Percentiles rank a stretch among this genome's conserved stretches.
phyloP scores from a whole-genome alignment of 2,329 filamentous ascomycete species.

The Nigrospora oryzae region DNA sequence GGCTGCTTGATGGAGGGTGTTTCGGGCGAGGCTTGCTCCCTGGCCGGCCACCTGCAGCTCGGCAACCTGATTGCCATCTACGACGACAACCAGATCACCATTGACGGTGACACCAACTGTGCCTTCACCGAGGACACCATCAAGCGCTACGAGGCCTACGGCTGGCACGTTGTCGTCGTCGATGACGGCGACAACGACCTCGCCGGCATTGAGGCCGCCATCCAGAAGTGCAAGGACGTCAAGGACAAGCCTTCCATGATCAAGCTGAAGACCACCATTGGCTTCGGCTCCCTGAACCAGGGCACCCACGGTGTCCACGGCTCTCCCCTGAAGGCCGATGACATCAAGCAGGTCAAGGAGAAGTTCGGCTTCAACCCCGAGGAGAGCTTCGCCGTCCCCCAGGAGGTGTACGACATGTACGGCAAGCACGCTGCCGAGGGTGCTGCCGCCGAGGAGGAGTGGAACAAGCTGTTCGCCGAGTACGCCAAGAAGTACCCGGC shows the following conservation, averaged over 20 bases:
- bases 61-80: conserved; percentile 96
- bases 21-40: conserved; percentile 82
- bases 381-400: conserved; percentile 85
- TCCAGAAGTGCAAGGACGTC: conserved; percentile 75
- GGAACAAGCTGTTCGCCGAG: conserved; percentile 87
- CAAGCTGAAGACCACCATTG: conserved; percentile 95
- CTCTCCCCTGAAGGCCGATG: conserved; percentile 88
- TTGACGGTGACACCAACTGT: conserved; percentile 89
- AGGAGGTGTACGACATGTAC: conserved; percentile 90
- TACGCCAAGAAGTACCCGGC: conserved; percentile 72
- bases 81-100: conserved; percentile 97
- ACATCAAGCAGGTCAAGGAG: conserved; percentile 86
- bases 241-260: conserved; percentile 96
- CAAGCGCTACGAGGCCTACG: conserved; percentile 94
- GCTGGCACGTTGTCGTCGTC: conserved; percentile 86
- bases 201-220: conserved; percentile 77
- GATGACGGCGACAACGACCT: conserved; percentile 85
- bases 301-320: conserved; percentile 96
- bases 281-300: conserved; percentile 86
- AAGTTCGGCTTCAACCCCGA: conserved; percentile 96
- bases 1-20: conserved; percentile 98
- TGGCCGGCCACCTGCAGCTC: conserved; percentile 92
- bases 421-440: conserved; percentile 77
- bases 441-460: conserved; percentile 84
- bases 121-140: conserved; percentile 95